Base-by-base conservation (phyloP, 176 grass and related monocot genomes). In the Carex littledalei region DNA sequence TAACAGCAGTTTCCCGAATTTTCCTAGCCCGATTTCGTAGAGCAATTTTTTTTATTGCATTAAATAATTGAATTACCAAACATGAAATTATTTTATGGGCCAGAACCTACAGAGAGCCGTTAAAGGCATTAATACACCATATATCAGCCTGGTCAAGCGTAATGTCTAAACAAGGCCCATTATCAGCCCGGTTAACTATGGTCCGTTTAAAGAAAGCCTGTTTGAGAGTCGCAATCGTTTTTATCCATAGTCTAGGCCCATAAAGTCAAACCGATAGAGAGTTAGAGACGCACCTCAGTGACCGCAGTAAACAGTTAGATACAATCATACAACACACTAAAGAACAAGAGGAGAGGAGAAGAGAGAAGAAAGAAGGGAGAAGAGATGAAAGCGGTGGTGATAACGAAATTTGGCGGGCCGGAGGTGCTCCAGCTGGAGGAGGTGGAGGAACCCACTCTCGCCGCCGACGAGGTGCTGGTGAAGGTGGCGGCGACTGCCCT, bases 301-400 rank as follows among this genome's bases (percentile, higher is more conserved):
- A 15, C 20, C 34, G 0, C 3, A 35, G 34, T 35, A 35, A 35
- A 35, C 34, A 35, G 34, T 4, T 35, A 35, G 3, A 35, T 35
- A 35, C 34, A 35, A 35, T 29, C 29, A 29, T 3, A 66, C 11
- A 34, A 67, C 31, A 15, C 74, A 56, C 50, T 31, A 47, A 78
- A 54, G 72, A 49, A 52, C 35, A 81, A 16, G 45, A 81, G 17
- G 32, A 66, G 56, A 24, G 41, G 80, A 17, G 14, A 53, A 21
- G 21, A 37, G 79, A 65, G 18, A 35, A 39, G 37, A 39, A 39
- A n/a, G 4, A 18, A 5, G 18, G n/a, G 37, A 39, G 69, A 32
- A 65, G 11, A 47, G 65, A 11, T 98, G 95, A 98, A 85, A 82
- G 95, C 85, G 16, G 89, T 93, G 67, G 92, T 91, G 82, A 93